phyloP scores from a whole-genome alignment of 345 rosid genomes.

The Streptanthus diversifolius region DNA sequence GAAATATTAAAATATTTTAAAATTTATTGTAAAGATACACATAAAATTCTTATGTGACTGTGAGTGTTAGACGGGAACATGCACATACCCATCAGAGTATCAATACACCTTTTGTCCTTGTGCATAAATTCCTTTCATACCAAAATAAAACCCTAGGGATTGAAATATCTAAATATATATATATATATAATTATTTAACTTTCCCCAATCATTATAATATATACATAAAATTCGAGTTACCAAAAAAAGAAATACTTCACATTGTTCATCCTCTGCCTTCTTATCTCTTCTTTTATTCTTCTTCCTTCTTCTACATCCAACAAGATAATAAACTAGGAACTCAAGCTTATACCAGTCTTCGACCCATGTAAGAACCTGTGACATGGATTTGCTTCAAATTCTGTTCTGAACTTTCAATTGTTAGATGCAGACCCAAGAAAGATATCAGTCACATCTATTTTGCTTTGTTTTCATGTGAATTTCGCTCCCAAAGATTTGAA shows the following conservation, averaged over 20 bases:
- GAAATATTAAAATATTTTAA: background rate
- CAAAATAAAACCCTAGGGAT: constrained; percentile 30
- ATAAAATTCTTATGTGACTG: constrained; percentile 3
- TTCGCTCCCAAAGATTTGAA: background rate
- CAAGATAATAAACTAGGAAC: constrained; percentile 21
- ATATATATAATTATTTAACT: constrained; percentile 4
- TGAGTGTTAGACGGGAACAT: constrained; percentile 22
- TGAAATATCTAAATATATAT: constrained; percentile 1
- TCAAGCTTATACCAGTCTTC: constrained; percentile 18
- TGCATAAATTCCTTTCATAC: constrained; percentile 39
- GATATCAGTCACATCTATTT: background rate
- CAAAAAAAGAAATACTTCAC: constrained; percentile 24
- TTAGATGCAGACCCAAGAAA: background rate
- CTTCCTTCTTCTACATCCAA: constrained; percentile 8
- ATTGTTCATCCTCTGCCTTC: constrained; percentile 23
- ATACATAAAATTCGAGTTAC: constrained; percentile 8
- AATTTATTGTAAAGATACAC: background rate
- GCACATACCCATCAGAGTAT: constrained; percentile 28
- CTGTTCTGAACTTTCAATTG: background rate
- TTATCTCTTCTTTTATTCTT: constrained; percentile 12
- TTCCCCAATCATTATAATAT: constrained; percentile 31
- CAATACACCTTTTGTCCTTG: constrained; percentile 29
- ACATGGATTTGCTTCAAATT: background rate
- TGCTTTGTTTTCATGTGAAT: constrained; percentile 11
- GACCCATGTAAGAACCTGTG: constrained; percentile 11